Evolutionary conservation across 2,329 filamentous ascomycete species (phyloP).

Genomic region (Chrysosphaeria jannelii): DNA sequence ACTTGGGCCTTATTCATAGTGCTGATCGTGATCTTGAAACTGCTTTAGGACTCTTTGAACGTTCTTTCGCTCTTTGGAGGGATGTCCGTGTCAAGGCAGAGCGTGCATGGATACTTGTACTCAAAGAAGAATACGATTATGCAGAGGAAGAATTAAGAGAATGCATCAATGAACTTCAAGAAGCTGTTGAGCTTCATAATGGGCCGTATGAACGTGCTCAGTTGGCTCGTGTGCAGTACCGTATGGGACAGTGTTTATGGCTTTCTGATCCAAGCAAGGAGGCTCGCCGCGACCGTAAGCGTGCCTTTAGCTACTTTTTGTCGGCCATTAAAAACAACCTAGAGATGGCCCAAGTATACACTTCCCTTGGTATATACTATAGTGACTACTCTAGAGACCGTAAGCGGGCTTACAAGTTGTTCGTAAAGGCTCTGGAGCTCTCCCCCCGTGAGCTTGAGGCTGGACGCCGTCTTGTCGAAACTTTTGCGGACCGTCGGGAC

Average conservation of each 20-base stretch:
- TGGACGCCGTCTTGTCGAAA: slow-evolving; percentile 58
- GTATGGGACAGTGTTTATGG: slow-evolving; percentile 70
- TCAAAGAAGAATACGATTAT: too few species aligned
- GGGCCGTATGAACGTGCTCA: too few species aligned
- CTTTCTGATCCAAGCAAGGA: slow-evolving; percentile 43
- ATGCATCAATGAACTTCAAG: too few species aligned
- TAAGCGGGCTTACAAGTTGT: slow-evolving; percentile 65
- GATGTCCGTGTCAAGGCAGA: too few species aligned
- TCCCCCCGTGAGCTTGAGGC: slow-evolving; percentile 65
- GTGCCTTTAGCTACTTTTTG: slow-evolving; percentile 62
- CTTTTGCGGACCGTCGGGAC: slow-evolving; percentile 69
- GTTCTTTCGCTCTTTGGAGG: too few species aligned
- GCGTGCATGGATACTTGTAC: too few species aligned
- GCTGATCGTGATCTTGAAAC: too few species aligned
- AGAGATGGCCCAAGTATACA: slow-evolving; percentile 73
- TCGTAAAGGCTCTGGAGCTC: slow-evolving; percentile 85
- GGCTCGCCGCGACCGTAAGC: slow-evolving; percentile 49
- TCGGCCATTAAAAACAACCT: slow-evolving; percentile 61
- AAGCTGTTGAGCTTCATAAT: too few species aligned
- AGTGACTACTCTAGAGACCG: slow-evolving; percentile 72
- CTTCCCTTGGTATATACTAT: slow-evolving; percentile 70
- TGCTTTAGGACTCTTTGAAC: too few species aligned
- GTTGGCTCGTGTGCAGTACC: slow-evolving; percentile 63
- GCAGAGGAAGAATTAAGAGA: too few species aligned
- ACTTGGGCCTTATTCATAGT: too few species aligned